A percentile compares a stretch with the other conserved stretches of the same genome.
Conservation (phyloP, 345 rosid species). For the Hibiscus tridactylites region DNA sequence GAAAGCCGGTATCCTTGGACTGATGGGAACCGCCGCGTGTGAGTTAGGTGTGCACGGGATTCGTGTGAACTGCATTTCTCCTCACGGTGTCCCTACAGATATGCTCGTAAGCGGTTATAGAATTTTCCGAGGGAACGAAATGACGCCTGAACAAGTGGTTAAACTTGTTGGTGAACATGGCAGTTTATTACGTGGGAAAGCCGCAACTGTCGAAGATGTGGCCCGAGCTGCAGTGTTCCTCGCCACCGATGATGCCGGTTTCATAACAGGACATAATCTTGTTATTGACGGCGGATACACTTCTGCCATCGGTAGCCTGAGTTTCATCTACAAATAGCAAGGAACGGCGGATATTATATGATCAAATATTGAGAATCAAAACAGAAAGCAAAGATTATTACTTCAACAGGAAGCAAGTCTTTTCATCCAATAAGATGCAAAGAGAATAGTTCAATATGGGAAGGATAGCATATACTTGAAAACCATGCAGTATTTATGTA, state of each 20-base stretch:
- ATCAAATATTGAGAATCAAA: background rate
- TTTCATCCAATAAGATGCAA: background rate
- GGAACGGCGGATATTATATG: background rate
- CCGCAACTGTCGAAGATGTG: constrained; percentile 48
- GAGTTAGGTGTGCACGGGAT: constrained; percentile 65
- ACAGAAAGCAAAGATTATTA: constrained; percentile 12
- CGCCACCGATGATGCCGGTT: constrained; percentile 56
- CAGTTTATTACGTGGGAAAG: constrained; percentile 53
- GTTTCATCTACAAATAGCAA: constrained; percentile 38
- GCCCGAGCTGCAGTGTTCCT: constrained; percentile 70
- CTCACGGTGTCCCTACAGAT: constrained; percentile 90
- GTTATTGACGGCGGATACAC: constrained; percentile 79
- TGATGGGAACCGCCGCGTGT: constrained; percentile 56
- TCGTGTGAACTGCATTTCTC: constrained; percentile 73
- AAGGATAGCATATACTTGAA: background rate
- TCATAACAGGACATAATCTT: constrained; percentile 67
- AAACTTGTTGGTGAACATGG: constrained; percentile 47
- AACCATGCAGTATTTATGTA: background rate
- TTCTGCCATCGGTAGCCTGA: constrained; percentile 33
- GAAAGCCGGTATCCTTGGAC: constrained; percentile 58
- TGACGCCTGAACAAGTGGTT: constrained; percentile 38
- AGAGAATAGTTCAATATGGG: too few species aligned
- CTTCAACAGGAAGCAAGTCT: background rate
- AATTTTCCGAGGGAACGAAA: constrained; percentile 32
- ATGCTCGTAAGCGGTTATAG: constrained; percentile 55